Percentiles rank a stretch among this genome's conserved stretches.
Evolutionary conservation across 169 alveolate genomes (phyloP).

Genomic region (Amoebophrya sp.): DNA sequence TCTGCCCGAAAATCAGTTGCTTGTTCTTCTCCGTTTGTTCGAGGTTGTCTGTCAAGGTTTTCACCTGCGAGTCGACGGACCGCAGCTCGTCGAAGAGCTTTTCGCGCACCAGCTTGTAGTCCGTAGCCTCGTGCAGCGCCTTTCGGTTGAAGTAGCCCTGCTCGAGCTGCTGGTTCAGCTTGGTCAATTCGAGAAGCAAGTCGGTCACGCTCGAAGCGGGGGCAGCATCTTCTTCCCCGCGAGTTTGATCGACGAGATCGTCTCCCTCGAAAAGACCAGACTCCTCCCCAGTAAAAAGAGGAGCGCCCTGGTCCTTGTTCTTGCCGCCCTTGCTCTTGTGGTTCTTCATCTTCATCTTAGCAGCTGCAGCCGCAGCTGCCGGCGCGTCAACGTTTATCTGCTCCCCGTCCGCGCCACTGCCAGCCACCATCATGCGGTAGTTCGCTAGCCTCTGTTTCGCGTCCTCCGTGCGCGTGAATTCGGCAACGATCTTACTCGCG

Average conservation of each 20-base stretch:
- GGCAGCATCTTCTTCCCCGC: not conserved
- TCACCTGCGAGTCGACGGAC: not conserved
- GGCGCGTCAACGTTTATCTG: not conserved
- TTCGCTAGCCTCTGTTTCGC: not conserved
- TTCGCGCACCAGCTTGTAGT: not conserved
- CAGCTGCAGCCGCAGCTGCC: not conserved
- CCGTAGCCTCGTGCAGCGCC: not conserved
- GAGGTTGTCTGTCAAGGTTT: no score
- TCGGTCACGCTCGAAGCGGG: not conserved
- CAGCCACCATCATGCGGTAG: no score
- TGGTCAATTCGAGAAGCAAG: not conserved
- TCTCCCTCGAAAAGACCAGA: no score
- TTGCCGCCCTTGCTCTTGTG: no score
- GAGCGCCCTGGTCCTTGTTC: no score
- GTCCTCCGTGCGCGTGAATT: not conserved
- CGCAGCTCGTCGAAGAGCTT: not conserved
- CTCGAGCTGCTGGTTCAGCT: not conserved
- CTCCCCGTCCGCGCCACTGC: not conserved
- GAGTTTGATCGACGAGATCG: not conserved
- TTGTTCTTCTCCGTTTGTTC: no score
- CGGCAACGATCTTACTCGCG: not conserved
- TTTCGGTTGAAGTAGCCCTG: not conserved
- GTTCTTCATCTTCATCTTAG: not conserved
- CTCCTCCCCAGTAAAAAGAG: no score
- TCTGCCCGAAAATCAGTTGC: not conserved